Evolutionary conservation across 2,329 filamentous ascomycete species (phyloP).

Genomic region (Chaetothyriales sp.): DNA sequence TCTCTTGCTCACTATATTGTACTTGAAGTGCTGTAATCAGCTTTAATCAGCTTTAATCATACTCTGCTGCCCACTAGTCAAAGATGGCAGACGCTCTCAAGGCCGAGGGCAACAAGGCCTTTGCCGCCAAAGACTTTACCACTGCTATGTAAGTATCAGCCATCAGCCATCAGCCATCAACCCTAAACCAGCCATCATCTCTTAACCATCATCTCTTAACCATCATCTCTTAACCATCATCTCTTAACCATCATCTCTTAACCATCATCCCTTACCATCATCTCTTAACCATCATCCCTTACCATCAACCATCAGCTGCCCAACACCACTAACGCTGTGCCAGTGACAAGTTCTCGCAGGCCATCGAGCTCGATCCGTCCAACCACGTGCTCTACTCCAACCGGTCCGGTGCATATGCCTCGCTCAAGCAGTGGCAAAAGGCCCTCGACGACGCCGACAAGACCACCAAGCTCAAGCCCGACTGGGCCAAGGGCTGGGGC

Average conservation of each 20-base stretch:
- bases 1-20: not conserved
- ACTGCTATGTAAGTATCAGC: slow-evolving; percentile 68
- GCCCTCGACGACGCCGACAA: slow-evolving; percentile 85
- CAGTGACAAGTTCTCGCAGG: slow-evolving; percentile 88
- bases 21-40: not conserved
- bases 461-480: slow-evolving; percentile 85
- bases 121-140: slow-evolving; percentile 91
- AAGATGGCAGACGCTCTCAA: slow-evolving; percentile 71
- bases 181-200: slow-evolving; percentile 2
- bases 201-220: slow-evolving; percentile 2
- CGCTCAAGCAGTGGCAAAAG: slow-evolving; percentile 73
- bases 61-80: not conserved
- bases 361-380: slow-evolving; percentile 70
- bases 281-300: too few relatives aligned
- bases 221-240: too few relatives aligned
- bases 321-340: slow-evolving; percentile 4
- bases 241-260: too few relatives aligned
- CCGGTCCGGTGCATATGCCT: slow-evolving; percentile 75
- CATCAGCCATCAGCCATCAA: slow-evolving; percentile 13
- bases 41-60: too few relatives aligned
- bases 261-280: too few relatives aligned
- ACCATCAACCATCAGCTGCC: not conserved
- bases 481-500: slow-evolving; percentile 95
- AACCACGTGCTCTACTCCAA: slow-evolving; percentile 99
- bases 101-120: slow-evolving; percentile 96